phyloP scores from a whole-genome alignment of 495 filamentous ascomycete species.

The Bombardia bombarda region DNA sequence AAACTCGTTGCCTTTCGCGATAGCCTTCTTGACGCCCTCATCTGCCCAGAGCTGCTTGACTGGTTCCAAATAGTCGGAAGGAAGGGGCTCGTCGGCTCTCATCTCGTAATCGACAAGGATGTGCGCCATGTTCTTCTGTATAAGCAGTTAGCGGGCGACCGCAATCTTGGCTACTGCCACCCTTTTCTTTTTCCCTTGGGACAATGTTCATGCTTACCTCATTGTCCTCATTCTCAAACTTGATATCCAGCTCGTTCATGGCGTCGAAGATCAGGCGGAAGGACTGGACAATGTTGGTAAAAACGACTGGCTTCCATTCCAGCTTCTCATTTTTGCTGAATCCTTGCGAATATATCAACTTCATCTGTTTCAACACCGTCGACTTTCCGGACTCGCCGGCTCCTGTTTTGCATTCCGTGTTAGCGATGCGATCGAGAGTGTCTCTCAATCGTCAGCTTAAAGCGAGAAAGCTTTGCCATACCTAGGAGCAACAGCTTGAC shows the following conservation, averaged over 20 bases:
- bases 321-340: constrained; percentile 87
- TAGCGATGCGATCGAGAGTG: too few species aligned
- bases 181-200: too few species aligned
- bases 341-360: constrained; percentile 89
- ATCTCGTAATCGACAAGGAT: constrained; percentile 65
- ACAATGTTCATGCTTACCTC: constrained; percentile 53
- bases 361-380: constrained; percentile 98
- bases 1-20: constrained; percentile 89
- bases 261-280: constrained; percentile 87
- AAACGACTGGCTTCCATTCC: constrained; percentile 90
- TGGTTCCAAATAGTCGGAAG: constrained; percentile 60
- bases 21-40: constrained; percentile 72
- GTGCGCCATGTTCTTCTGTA: constrained; percentile 44
- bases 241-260: constrained; percentile 78
- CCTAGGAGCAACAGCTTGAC: constrained; percentile 81
- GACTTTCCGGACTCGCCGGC: constrained; percentile 98
- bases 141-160: neutral
- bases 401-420: constrained; percentile 45
- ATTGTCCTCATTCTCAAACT: constrained; percentile 68
- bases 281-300: constrained; percentile 82
- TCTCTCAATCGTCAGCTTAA: neutral
- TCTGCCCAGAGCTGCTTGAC: constrained; percentile 84
- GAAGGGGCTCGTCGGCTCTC: constrained; percentile 63
- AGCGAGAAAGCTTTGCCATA: constrained; percentile 30
- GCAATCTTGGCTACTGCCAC: too few species aligned